Evolutionary conservation across 23 red algal species (phyloP), one percentile per base, ranked within the genome.

Genomic region (Gracilaria domingensis): DNA sequence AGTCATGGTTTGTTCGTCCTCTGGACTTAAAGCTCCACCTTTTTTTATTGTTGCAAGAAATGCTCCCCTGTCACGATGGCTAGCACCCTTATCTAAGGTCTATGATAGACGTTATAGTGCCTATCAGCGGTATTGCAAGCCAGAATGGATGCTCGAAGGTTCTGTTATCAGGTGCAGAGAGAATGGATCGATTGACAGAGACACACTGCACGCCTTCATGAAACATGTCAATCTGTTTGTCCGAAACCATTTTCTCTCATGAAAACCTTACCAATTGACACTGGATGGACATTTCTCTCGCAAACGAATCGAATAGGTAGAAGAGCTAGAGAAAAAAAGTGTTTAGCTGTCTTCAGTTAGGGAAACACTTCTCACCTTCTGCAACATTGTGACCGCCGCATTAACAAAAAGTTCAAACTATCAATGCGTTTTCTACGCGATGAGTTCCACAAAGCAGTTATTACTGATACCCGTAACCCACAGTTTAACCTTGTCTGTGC

Each of bases 41-140:
- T 87, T 87, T 39, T 87, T 53, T 14, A 61, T 87, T 32, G 62
- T 87, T 8, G 62, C 42, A 28, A 66, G 60, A 12, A 87, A 87
- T 24, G 20, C 32, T 26, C 35, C 50, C 8, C 26, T 82, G 42
- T 30, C 12, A 0, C 3, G n/a, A 2, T 82, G 78, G 78, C 2
- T 82, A 7, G 23, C 2, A 37, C 26, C 36, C 4, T 23, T 82
- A 4, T 26, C 39, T 1, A 34, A 53, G n/a, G 23, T 30, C 16
- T 55, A 51, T 18, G 3, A 55, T 7, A 60, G n/a, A 1, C 34
- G 34, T n/a, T 9, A 32, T 2, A 4, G 1, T 28, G 35, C 28
- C 1, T 75, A 18, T 30, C n/a, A 67, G 13, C 49, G 39, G 66
- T 20, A 45, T 45, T 45, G 25, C 1, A 87, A 49, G 37, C 32